phyloP scores from a whole-genome alignment of 306 rosid species.

The Lathyrus aphaca region DNA sequence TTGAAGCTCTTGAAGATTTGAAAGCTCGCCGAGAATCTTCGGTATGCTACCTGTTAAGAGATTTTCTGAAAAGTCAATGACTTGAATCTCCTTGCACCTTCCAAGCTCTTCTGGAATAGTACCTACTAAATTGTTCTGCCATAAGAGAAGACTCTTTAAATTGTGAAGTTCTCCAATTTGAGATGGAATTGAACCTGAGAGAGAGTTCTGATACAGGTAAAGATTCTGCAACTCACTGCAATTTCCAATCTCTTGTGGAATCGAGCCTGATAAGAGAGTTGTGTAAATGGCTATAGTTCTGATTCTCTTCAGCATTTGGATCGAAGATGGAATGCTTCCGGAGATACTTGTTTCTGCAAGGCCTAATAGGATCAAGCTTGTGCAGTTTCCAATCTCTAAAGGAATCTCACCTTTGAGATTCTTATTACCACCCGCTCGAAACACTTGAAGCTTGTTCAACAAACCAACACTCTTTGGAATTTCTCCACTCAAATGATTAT shows the following conservation, averaged over 20 bases:
- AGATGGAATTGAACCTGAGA: conserved; percentile 71
- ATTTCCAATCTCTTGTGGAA: conserved; percentile 87
- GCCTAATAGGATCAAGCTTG: conserved; percentile 73
- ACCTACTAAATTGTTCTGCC: conserved; percentile 87
- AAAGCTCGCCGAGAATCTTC: conserved; percentile 61
- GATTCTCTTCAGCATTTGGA: conserved; percentile 64
- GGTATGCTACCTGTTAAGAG: conserved; percentile 82
- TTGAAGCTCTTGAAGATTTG: conserved; percentile 74
- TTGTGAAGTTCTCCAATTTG: conserved; percentile 63
- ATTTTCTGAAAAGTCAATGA: conserved; percentile 82
- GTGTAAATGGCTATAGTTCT: conserved; percentile 78
- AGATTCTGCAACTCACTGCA: conserved; percentile 75
- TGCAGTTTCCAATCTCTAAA: conserved; percentile 90
- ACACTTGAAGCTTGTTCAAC: conserved; percentile 59
- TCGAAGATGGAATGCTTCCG: conserved; percentile 80
- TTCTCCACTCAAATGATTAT: conserved; percentile 70
- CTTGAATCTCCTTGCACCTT: conserved; percentile 62
- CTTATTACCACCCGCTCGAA: conserved; percentile 89
- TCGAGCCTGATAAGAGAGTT: conserved; percentile 65
- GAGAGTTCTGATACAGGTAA: conserved; percentile 73
- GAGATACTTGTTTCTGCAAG: conserved; percentile 90
- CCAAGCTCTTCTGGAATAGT: conserved; percentile 76
- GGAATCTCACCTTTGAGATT: conserved; percentile 78
- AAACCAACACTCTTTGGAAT: conserved; percentile 80
- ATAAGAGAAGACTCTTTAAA: conserved; percentile 64